Evolutionary conservation across 2,329 filamentous ascomycete genomes (phyloP).

Genomic region (Nigrospora sphaerica): DNA sequence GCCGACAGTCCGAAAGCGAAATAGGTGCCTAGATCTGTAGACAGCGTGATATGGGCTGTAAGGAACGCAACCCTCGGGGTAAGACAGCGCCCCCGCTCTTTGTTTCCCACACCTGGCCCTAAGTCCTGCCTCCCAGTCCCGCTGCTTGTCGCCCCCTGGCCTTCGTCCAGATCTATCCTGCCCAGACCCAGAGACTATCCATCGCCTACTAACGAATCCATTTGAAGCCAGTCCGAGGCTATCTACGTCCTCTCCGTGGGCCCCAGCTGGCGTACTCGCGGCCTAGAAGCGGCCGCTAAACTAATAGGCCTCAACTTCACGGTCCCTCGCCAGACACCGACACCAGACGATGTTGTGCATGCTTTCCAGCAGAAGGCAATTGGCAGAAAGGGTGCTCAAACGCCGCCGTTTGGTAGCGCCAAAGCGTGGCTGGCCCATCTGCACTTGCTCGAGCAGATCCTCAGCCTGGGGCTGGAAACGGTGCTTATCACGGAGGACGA

Average conservation of each 20-base stretch:
- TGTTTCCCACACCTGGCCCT: background rate
- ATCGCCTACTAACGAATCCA: background rate
- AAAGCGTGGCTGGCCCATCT: conserved; percentile 22
- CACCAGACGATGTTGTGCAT: conserved; percentile 16
- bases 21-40: background rate
- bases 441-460: conserved; percentile 19
- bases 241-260: conserved; percentile 22
- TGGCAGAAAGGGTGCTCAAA: conserved; percentile 1
- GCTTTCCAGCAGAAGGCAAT: conserved; percentile 15
- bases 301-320: conserved; percentile 21
- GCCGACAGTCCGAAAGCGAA: background rate
- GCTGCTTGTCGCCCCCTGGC: too few species aligned
- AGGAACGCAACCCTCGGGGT: conserved; percentile 1
- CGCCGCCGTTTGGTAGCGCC: conserved; percentile 10
- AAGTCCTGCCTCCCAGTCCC: background rate
- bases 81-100: background rate
- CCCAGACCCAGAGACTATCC: too few species aligned
- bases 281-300: conserved; percentile 24
- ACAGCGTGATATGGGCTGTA: background rate
- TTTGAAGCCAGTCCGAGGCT: conserved; percentile 11
- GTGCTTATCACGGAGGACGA: conserved; percentile 33
- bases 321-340: conserved; percentile 23
- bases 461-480: conserved; percentile 18
- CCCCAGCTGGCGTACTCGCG: conserved; percentile 27
- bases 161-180: background rate